phyloP scores from a whole-genome alignment of 805 yeast genomes.

The Saccharomycopsis schoenii region DNA sequence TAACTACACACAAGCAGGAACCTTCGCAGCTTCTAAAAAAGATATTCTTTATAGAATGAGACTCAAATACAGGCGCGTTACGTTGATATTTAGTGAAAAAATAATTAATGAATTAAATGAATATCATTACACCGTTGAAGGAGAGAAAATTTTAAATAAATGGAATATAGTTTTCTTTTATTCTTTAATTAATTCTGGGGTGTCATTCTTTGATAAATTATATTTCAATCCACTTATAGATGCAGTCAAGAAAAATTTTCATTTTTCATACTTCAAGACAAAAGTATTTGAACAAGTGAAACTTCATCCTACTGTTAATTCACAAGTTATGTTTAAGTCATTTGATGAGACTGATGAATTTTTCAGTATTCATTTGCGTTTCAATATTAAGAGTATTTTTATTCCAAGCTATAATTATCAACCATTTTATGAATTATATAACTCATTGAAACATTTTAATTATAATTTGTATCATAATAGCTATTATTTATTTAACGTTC shows the following conservation, averaged over 20 bases:
- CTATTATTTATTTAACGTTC: neutral
- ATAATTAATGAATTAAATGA: neutral
- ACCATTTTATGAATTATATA: neutral
- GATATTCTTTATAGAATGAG: neutral
- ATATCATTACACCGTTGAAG: neutral
- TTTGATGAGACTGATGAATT: neutral
- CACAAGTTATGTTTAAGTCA: neutral
- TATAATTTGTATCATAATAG: neutral
- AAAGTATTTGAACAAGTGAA: neutral
- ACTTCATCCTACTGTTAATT: neutral
- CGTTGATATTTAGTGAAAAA: neutral
- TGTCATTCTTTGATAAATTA: neutral
- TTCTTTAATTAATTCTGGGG: neutral
- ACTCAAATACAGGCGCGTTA: neutral
- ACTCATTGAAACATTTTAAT: neutral
- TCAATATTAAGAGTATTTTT: neutral
- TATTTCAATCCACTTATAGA: neutral
- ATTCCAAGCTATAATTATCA: neutral
- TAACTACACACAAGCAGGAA: neutral
- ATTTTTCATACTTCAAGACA: neutral
- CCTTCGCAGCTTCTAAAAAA: neutral
- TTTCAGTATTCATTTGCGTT: neutral
- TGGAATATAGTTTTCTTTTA: neutral
- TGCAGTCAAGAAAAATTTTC: neutral
- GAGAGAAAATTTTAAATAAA: neutral